phyloP scores from a whole-genome alignment of 2,329 filamentous ascomycete species.

The Macrophomina pseudophaseolina region DNA sequence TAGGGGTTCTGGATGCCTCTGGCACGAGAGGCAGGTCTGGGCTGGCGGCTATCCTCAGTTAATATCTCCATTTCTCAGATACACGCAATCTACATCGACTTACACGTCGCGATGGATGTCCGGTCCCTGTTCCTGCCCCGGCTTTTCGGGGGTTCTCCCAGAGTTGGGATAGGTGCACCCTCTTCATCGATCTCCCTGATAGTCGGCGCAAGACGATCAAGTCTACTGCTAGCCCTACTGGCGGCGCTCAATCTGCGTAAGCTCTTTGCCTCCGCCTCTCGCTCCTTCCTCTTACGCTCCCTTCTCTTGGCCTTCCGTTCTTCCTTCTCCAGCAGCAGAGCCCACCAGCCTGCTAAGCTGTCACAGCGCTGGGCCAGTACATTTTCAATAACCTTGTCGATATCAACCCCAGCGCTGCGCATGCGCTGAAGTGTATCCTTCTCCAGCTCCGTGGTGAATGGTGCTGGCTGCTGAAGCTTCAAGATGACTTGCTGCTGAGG shows the following conservation, averaged over 20 bases:
- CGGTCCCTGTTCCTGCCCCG: constrained; percentile 80
- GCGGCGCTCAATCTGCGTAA: constrained; percentile 84
- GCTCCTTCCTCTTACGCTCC: constrained; percentile 83
- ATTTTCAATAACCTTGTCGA: constrained; percentile 92
- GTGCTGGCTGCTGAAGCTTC: constrained; percentile 76
- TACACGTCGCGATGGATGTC: constrained; percentile 48
- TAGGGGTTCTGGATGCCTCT: constrained; percentile 58
- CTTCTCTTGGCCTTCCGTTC: constrained; percentile 80
- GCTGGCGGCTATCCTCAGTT: constrained; percentile 12
- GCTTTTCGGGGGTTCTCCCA: constrained; percentile 65
- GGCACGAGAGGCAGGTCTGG: constrained; percentile 79
- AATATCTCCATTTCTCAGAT: constrained; percentile 1
- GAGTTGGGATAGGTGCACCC: constrained; percentile 55
- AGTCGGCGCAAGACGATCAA: constrained; percentile 79
- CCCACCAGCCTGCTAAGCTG: constrained; percentile 93
- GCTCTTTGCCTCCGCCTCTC: constrained; percentile 79
- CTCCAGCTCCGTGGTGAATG: constrained; percentile 85
- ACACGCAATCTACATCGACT: constrained; percentile 33
- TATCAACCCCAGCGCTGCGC: constrained; percentile 91
- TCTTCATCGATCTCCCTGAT: constrained; percentile 82
- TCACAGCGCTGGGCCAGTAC: constrained; percentile 91
- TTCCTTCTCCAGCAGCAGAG: constrained; percentile 90
- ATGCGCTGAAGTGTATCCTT: constrained; percentile 92
- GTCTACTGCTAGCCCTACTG: constrained; percentile 85
- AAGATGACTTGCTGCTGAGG: constrained; percentile 88